Evolutionary conservation across 192 early-diverging fungal species (phyloP).

Genomic region (Helicostylum pulchrum): DNA sequence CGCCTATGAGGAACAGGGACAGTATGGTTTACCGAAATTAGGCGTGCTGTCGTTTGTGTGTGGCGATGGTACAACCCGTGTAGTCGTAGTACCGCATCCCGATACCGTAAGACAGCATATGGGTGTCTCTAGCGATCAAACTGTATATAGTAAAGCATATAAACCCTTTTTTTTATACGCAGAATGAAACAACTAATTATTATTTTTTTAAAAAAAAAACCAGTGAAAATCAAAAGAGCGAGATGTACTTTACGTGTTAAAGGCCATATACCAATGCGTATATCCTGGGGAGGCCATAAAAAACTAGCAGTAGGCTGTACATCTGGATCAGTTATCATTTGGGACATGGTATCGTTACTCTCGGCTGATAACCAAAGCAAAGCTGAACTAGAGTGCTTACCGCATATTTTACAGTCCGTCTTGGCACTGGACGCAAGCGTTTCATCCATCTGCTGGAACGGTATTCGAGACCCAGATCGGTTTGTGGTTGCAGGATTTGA

Average conservation of each 20-base stretch:
- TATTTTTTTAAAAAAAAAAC: too few species aligned
- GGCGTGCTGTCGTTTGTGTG: slow-evolving; percentile 36
- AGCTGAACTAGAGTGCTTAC: not conserved
- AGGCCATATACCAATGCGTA: not conserved
- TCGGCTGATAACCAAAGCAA: not conserved
- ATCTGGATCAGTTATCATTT: slow-evolving; percentile 6
- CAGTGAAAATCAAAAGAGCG: slow-evolving; percentile 18
- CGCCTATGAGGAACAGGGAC: slow-evolving; percentile 28
- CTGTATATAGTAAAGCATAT: not conserved
- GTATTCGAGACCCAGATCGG: slow-evolving; percentile 2
- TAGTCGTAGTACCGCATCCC: slow-evolving; percentile 37
- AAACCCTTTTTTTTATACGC: not conserved
- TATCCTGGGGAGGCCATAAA: slow-evolving; percentile 22
- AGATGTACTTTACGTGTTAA: slow-evolving; percentile 7
- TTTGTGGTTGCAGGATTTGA: slow-evolving; percentile 4
- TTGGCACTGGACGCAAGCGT: slow-evolving; percentile 3
- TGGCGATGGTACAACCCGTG: slow-evolving; percentile 33
- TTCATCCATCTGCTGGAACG: slow-evolving; percentile 3
- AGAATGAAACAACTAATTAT: too few species aligned
- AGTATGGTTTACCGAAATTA: slow-evolving; percentile 22
- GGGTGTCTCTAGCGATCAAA: not conserved
- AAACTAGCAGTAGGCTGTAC: slow-evolving; percentile 14
- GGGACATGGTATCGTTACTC: slow-evolving; percentile 11
- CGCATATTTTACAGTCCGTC: slow-evolving; percentile 2
- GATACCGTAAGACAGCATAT: slow-evolving; percentile 10